Evolutionary conservation across 305 asterid species (phyloP), one percentile per base, ranked within the genome.

Genomic region (Fraxinus ornus): DNA sequence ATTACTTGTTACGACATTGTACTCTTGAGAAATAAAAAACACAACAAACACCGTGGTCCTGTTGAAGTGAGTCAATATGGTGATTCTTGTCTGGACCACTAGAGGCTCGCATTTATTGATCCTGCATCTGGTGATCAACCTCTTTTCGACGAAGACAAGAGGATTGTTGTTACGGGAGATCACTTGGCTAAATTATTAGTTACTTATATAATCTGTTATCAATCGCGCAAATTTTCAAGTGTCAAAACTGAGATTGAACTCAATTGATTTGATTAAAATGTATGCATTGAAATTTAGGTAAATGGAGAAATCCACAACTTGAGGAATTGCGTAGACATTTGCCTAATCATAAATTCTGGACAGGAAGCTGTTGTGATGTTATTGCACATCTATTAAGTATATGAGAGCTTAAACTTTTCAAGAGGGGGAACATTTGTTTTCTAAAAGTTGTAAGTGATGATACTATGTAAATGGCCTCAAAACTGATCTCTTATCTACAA

Each of bases 51-150:
- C 80, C 91, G 99, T 0, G 99, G 99, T 30, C 99, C 99, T 98
- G 94, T 49, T 96, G 99, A 98, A 92, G 98, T 85, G 99, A 98
- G 37, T 4, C 98, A 96, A 84, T 90, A 89, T 57, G 97, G 97
- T 21, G 98, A 93, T 49, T 91, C 52, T 79, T 96, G 87, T 83
- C 82, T 96, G 36, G 88, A 98, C 0, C 99, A 94, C 86, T 97
- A 96, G 86, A 91, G 98, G 84, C 90, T 96, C 2, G 99, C 99
- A 3, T 91, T 96, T 36, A 84, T 96, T 2, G 99, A 96, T 84
- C 99, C 99, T 0, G 97, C 98, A 79, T 96, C 99, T 1, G 98
- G 99, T 74, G 98, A 96, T 80, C 98, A 94, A 79, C 99, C 99
- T 75, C 95, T 96, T 28, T 96, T 75, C 88, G 89, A 91, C 55